Conservation (phyloP, 75 land plant species). For the Adiantum capillusveneris region DNA sequence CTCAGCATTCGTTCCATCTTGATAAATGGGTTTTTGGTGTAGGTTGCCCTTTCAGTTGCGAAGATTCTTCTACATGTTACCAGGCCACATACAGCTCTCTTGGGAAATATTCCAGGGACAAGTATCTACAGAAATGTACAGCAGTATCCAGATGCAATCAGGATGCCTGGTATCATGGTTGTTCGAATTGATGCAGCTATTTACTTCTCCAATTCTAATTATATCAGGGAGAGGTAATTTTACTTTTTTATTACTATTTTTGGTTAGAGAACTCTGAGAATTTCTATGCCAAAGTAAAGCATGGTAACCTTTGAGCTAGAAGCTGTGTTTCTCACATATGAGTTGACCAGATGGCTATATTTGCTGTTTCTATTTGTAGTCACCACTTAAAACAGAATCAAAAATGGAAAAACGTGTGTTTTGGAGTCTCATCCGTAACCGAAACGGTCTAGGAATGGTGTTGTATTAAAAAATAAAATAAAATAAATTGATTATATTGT, state of each 20-base stretch:
- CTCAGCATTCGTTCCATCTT: not conserved
- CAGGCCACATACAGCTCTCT: conserved; percentile 52
- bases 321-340: too few relatives aligned
- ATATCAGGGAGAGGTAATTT: conserved; percentile 72
- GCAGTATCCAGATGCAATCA: conserved; percentile 52
- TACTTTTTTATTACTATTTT: not conserved
- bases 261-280: not conserved
- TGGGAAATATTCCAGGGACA: conserved; percentile 71
- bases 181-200: conserved; percentile 71
- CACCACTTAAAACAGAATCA: too few relatives aligned
- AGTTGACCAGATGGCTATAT: too few relatives aligned
- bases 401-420: too few relatives aligned
- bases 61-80: conserved; percentile 52
- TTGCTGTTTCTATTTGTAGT: too few relatives aligned
- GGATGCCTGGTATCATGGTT: conserved; percentile 65
- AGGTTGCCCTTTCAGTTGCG: conserved; percentile 69
- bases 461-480: too few relatives aligned
- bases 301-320: too few relatives aligned
- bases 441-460: too few relatives aligned
- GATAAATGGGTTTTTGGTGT: not conserved
- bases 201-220: conserved; percentile 78
- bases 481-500: too few relatives aligned
- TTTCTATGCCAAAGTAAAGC: not conserved
- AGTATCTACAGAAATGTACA: conserved; percentile 54
- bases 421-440: too few relatives aligned